These are phyloP conservation scores for Moesziomyces antarcticus DNA, from an alignment of 1,284 basidiomycete genomes.

Conservation along the genomic window DNA sequence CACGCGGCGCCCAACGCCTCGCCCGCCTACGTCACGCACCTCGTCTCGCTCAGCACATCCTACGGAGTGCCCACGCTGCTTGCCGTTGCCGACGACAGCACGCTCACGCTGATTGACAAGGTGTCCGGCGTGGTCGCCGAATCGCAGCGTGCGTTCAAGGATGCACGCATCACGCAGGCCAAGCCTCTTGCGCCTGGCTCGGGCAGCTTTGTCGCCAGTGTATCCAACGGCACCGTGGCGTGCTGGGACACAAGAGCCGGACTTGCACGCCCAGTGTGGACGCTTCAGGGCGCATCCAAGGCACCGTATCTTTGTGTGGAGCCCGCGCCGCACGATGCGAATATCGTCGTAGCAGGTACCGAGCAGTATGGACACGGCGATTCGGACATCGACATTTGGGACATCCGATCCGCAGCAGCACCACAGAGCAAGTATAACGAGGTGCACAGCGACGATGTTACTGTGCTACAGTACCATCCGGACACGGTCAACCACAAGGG, in stretches of 20 bases:
- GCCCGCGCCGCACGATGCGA: slow-evolving; percentile 28
- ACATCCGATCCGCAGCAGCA: slow-evolving; percentile 38
- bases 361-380: slow-evolving; percentile 59
- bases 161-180: slow-evolving; percentile 42
- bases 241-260: slow-evolving; percentile 49
- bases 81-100: slow-evolving; percentile 42
- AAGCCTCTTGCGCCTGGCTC: slow-evolving; percentile 17
- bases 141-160: slow-evolving; percentile 27
- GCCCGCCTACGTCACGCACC: slow-evolving; percentile 51
- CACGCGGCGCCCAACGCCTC: slow-evolving; percentile 29
- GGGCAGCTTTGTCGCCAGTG: slow-evolving; percentile 32
- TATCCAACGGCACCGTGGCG: slow-evolving; percentile 36
- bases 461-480: slow-evolving; percentile 56
- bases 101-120: slow-evolving; percentile 54
- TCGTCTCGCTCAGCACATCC: slow-evolving; percentile 43
- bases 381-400: slow-evolving; percentile 62
- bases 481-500: slow-evolving; percentile 24
- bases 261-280: slow-evolving; percentile 18
- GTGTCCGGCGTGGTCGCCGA: slow-evolving; percentile 27
- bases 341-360: slow-evolving; percentile 57
- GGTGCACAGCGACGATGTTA: slow-evolving; percentile 65
- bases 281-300: slow-evolving; percentile 29
- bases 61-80: slow-evolving; percentile 40
- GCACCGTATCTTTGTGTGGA: slow-evolving; percentile 59
- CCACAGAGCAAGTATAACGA: slow-evolving; percentile 61